Base-by-base conservation (phyloP, 2,329 filamentous ascomycete species). In the Fusarium keratoplasticum region DNA sequence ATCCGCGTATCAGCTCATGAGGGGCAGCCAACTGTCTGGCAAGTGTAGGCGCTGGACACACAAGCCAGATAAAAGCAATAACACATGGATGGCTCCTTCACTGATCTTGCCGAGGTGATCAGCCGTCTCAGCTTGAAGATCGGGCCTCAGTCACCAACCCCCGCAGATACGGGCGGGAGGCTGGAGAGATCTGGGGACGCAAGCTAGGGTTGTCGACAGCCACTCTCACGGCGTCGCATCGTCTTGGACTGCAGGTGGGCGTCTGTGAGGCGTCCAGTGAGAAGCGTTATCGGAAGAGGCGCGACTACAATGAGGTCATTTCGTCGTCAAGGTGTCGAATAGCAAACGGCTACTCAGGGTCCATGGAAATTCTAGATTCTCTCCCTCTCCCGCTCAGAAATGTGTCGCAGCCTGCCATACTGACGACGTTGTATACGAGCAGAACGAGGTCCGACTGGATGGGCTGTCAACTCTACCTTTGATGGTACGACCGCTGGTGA, bases 241-340 rank as follows among this genome's bases (percentile, higher is more conserved):
- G 47, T 20, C 35, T 44, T 27, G 38, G 27, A 33, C 38, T 59
- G 40, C 31, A 59, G 44, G 29, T 29, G 52, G 62, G 50, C 54
- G 38, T 29, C 22, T 11, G 29, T 16, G 38, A 59, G 62, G 62
- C 54, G 62, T 59, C 40, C 62, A 64, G 61, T 57, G 50, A 36
- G 50, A 64, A 42, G 31, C 50, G 10, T 38, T 16, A 18, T 52
- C 35, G 52, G 38, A 35, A 31, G 29, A 58, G 52, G 33, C 35
- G 47, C 61, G n/a, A 18, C 40, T 31, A 22, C 25, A 25, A 25
- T 61, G 61, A 62, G 38, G 55, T 57, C 61, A 66, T 70, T 61
- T 9, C 55, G 36, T 69, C 66, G 57, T 66, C 55, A 58, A 58
- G 36, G 29, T 29, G 31, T 47, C 27, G 38, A 61, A 44, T 61